Percentiles rank a stretch among this genome's conserved stretches.
phyloP scores from a whole-genome alignment of 2,329 filamentous ascomycete species.

The Epichloe gansuensis region DNA sequence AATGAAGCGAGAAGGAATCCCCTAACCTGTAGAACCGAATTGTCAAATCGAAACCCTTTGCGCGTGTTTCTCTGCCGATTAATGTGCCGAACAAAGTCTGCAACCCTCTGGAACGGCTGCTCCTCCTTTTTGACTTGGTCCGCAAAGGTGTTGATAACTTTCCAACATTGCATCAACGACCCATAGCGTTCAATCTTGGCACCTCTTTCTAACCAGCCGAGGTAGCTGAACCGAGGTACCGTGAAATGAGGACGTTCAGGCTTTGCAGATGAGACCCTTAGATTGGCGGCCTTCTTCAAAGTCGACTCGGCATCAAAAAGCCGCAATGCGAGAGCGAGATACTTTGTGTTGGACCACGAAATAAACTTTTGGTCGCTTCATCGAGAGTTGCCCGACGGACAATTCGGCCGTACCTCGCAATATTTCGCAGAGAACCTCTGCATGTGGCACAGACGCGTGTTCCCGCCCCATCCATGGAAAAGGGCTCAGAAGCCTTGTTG shows the following conservation, averaged over 20 bases:
- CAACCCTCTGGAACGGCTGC: constrained; percentile 36
- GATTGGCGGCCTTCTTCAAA: constrained; percentile 1
- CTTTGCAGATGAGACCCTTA: neutral
- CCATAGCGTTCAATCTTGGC: neutral
- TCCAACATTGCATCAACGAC: constrained; percentile 5
- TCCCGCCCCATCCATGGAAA: constrained; percentile 30
- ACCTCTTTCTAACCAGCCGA: neutral
- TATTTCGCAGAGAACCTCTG: constrained; percentile 42
- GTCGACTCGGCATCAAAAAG: constrained; percentile 7
- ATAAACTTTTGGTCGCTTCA: constrained; percentile 52
- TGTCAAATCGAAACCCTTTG: constrained; percentile 22
- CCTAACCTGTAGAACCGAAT: constrained; percentile 23
- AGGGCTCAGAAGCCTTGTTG: constrained; percentile 28
- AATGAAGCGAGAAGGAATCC: constrained; percentile 28
- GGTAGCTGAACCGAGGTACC: neutral
- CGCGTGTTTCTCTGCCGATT: constrained; percentile 15
- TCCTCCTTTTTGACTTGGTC: constrained; percentile 28
- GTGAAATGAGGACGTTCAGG: neutral
- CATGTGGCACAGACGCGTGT: constrained; percentile 47
- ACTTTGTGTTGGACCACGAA: constrained; percentile 31
- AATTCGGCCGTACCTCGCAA: constrained; percentile 50
- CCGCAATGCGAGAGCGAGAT: constrained; percentile 4
- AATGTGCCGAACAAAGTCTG: constrained; percentile 30
- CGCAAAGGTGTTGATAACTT: constrained; percentile 5
- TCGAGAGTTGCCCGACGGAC: constrained; percentile 48